Percentiles rank a stretch among this genome's conserved stretches.
phyloP scores from a whole-genome alignment of 352 stramenopile species.

The Hyaloperonospora arabidopsidis region DNA sequence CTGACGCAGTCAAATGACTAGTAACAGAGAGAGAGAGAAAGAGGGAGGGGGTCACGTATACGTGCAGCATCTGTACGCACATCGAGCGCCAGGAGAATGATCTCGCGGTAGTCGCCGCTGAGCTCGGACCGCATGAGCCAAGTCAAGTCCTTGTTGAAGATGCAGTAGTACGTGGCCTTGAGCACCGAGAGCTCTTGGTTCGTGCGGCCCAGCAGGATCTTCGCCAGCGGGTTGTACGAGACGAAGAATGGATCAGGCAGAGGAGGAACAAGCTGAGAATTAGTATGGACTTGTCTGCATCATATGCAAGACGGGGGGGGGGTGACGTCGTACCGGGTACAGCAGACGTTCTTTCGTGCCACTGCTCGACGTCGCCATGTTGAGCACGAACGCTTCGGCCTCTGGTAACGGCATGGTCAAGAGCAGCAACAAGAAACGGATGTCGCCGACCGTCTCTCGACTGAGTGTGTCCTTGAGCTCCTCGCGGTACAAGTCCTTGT shows the following conservation, averaged over 20 bases:
- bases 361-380: constrained; percentile 39
- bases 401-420: constrained; percentile 55
- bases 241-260: background rate
- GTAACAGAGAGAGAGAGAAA: no score
- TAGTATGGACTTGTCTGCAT: no score
- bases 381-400: constrained; percentile 59
- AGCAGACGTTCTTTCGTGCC: constrained; percentile 59
- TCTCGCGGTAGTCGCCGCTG: constrained; percentile 58
- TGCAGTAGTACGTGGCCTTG: constrained; percentile 67
- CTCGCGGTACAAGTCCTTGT: constrained; percentile 54
- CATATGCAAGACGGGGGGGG: no score
- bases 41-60: background rate
- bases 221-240: background rate
- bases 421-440: constrained; percentile 57
- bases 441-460: constrained; percentile 59
- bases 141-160: constrained; percentile 64
- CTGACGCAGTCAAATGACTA: background rate
- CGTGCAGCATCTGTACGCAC: constrained; percentile 14
- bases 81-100: constrained; percentile 56
- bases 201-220: constrained; percentile 66
- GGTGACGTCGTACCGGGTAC: constrained; percentile 43
- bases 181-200: constrained; percentile 68
- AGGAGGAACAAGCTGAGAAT: no score
- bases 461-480: constrained; percentile 58
- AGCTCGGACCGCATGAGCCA: constrained; percentile 58